These are phyloP conservation scores for Trichosporon sp. DNA, from an alignment of 1,284 basidiomycete species.

Conservation along the genomic window DNA sequence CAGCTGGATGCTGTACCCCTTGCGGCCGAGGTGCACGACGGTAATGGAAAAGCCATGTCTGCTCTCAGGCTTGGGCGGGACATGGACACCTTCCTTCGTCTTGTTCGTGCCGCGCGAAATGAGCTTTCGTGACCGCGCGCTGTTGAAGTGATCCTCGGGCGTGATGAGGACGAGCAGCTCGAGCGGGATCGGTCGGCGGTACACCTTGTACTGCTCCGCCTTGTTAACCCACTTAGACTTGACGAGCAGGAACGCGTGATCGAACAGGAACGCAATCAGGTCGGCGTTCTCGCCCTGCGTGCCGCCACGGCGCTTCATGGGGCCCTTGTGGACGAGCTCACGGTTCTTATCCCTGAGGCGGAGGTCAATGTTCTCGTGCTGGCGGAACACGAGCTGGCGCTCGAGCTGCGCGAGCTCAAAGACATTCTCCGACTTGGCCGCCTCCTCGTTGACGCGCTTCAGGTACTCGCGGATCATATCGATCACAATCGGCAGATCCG, in stretches of 20 bases:
- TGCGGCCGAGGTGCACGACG: conserved; percentile 89
- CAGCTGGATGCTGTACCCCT: conserved; percentile 88
- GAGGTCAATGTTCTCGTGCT: conserved; percentile 83
- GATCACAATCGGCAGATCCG: conserved; percentile 75
- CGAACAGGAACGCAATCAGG: conserved; percentile 91
- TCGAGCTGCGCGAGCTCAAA: conserved; percentile 91
- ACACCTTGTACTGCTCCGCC: conserved; percentile 90
- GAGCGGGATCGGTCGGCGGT: conserved; percentile 91
- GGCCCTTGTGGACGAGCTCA: conserved; percentile 92
- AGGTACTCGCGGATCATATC: conserved; percentile 81
- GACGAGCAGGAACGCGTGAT: conserved; percentile 93
- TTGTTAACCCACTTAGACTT: conserved; percentile 86
- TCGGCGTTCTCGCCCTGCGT: conserved; percentile 79
- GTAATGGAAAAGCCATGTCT: conserved; percentile 92
- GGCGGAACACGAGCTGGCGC: conserved; percentile 81
- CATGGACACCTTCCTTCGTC: conserved; percentile 36
- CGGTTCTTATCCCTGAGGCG: conserved; percentile 82
- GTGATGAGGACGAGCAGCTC: conserved; percentile 86
- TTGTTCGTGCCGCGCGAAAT: conserved; percentile 30
- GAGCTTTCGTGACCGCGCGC: conserved; percentile 55
- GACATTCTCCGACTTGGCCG: conserved; percentile 87
- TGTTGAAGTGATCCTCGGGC: conserved; percentile 67
- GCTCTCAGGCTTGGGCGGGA: conserved; percentile 64
- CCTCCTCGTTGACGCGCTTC: conserved; percentile 85
- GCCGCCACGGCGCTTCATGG: conserved; percentile 82